Conservation (phyloP, 805 yeast species). For the Metschnikowia aberdeeniae region DNA sequence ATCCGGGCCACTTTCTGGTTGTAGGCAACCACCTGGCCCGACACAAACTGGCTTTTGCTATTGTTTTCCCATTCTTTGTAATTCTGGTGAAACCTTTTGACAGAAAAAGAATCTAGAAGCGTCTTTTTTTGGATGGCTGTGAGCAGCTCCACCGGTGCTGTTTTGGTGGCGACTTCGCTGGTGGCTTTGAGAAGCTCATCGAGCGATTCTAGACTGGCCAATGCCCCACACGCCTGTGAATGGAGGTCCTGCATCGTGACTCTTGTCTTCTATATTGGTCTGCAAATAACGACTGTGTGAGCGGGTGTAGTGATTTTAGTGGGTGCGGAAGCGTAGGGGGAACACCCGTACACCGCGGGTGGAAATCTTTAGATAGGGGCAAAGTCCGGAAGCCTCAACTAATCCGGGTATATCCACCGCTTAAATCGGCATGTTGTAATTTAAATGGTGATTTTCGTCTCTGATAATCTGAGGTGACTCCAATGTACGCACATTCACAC, state of each 20-base stretch:
- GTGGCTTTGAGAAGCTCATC: slow-evolving; percentile 6
- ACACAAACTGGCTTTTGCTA: slow-evolving; percentile 18
- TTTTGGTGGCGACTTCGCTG: not conserved
- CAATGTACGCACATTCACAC: no score
- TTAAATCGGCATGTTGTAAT: no score
- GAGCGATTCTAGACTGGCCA: slow-evolving; percentile 8
- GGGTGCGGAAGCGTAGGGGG: no score
- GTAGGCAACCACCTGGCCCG: slow-evolving; percentile 24
- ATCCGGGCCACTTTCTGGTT: slow-evolving; percentile 29
- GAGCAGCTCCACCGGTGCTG: not conserved
- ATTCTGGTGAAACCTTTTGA: slow-evolving; percentile 28
- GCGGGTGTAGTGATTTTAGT: no score
- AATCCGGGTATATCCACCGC: no score
- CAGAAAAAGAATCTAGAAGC: slow-evolving; percentile 31
- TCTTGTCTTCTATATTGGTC: no score
- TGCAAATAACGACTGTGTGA: no score
- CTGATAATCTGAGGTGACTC: no score
- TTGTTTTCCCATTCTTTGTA: slow-evolving; percentile 28
- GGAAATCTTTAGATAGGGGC: no score
- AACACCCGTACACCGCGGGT: no score
- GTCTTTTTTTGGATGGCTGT: slow-evolving; percentile 2
- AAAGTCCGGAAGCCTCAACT: no score
- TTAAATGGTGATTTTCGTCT: no score
- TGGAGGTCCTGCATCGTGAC: not conserved
- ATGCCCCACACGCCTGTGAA: not conserved